Conservation (phyloP, 1,139 yeast genomes). For the Meyerozyma athensensis region DNA sequence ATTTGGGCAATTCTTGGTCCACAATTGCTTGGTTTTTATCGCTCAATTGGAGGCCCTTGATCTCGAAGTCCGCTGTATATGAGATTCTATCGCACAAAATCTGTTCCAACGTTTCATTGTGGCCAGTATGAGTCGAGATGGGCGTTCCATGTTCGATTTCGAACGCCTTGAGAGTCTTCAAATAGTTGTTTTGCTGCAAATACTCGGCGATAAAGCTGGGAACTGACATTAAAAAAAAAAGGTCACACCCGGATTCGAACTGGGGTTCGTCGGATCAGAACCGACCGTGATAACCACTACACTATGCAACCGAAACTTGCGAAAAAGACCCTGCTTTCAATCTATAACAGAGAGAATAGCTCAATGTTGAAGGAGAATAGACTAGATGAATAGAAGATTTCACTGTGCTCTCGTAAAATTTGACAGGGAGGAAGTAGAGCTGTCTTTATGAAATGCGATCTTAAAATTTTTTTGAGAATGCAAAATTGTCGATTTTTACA, state of each 20-base stretch:
- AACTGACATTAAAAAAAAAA: slow-evolving; percentile 13
- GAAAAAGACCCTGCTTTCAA: no score
- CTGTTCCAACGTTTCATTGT: slow-evolving; percentile 44
- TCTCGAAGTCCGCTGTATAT: slow-evolving; percentile 22
- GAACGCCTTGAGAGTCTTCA: slow-evolving; percentile 42
- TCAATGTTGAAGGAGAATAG: no score
- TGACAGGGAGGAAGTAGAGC: no score
- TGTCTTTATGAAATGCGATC: no score
- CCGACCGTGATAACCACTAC: slow-evolving; percentile 3
- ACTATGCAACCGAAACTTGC: slow-evolving; percentile 1
- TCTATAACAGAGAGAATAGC: no score
- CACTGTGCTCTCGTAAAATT: no score
- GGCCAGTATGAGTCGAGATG: slow-evolving; percentile 16
- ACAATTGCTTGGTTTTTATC: slow-evolving; percentile 8
- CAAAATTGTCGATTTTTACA: no score
- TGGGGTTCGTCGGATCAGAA: slow-evolving; percentile 19
- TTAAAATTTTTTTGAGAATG: no score
- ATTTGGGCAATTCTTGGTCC: slow-evolving; percentile 11
- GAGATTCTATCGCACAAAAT: slow-evolving; percentile 48
- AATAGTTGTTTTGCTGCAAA: slow-evolving; percentile 41
- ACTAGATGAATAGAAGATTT: no score
- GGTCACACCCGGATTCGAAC: slow-evolving; percentile 15
- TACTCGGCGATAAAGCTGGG: slow-evolving; percentile 52
- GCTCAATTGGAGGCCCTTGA: slow-evolving; percentile 10
- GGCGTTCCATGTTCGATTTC: slow-evolving; percentile 44